Evolutionary conservation across 2,329 filamentous ascomycete genomes (phyloP).

Genomic region (Westerdykella aurantiaca): DNA sequence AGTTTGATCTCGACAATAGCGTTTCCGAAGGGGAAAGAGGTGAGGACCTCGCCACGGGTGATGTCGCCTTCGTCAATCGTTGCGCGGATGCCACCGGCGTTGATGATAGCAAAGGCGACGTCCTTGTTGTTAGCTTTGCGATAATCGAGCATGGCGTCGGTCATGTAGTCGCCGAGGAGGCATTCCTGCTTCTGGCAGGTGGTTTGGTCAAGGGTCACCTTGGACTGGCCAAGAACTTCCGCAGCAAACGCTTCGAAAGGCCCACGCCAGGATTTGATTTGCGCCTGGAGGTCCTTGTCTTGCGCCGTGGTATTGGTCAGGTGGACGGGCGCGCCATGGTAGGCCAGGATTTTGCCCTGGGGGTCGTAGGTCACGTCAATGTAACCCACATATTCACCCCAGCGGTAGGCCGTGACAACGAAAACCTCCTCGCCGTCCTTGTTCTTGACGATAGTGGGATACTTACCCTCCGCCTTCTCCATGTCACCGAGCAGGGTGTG

Average conservation of each 20-base stretch:
- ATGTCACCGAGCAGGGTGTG: constrained; percentile 56
- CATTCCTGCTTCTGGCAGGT: constrained; percentile 56
- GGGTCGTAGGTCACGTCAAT: constrained; percentile 61
- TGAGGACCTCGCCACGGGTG: constrained; percentile 59
- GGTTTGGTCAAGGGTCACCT: constrained; percentile 54
- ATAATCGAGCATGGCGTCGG: constrained; percentile 57
- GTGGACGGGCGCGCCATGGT: constrained; percentile 60
- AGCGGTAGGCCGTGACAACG: constrained; percentile 61
- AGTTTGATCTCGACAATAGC: constrained; percentile 54
- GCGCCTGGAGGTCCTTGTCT: constrained; percentile 52
- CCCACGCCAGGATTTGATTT: constrained; percentile 54
- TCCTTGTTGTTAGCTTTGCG: constrained; percentile 45
- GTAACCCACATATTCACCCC: constrained; percentile 64
- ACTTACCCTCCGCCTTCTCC: constrained; percentile 53
- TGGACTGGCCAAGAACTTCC: constrained; percentile 52
- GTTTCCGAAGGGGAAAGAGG: constrained; percentile 62
- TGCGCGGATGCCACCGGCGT: constrained; percentile 59
- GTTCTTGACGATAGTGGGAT: constrained; percentile 59
- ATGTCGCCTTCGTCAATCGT: constrained; percentile 57
- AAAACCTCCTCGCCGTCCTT: constrained; percentile 61
- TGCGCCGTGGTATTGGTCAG: constrained; percentile 56
- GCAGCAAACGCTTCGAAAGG: constrained; percentile 58
- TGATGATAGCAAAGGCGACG: constrained; percentile 56
- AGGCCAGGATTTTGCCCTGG: constrained; percentile 56
- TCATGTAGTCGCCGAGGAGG: constrained; percentile 39